A percentile compares a stretch with the other conserved stretches of the same genome.
phyloP scores from a whole-genome alignment of 306 rosid genomes.

The Fagus crenata region DNA sequence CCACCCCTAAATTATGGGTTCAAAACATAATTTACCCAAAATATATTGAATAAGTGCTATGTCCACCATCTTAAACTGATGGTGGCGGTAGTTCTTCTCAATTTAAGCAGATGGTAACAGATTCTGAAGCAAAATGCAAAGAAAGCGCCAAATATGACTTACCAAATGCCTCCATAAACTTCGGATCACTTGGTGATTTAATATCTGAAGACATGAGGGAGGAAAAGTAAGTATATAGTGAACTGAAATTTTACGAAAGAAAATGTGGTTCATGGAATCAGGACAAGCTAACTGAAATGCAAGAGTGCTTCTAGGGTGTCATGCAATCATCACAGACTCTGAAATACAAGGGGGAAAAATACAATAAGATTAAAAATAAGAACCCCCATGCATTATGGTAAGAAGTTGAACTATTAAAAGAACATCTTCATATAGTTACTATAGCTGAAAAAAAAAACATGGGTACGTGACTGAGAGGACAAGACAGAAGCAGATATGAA shows the following conservation, averaged over 20 bases:
- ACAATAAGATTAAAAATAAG: not conserved
- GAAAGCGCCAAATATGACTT: constrained; percentile 27
- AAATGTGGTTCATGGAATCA: not conserved
- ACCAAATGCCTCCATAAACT: constrained; percentile 97
- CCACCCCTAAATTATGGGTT: no score
- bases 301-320: constrained; percentile 8
- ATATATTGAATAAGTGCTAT: not conserved
- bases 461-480: no score
- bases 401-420: not conserved
- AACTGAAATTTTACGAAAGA: not conserved
- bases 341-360: not conserved
- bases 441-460: not conserved
- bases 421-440: not conserved
- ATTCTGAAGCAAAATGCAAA: constrained; percentile 13
- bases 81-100: constrained; percentile 11
- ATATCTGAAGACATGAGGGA: constrained; percentile 54
- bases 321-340: constrained; percentile 1
- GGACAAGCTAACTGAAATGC: constrained; percentile 9
- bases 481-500: no score
- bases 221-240: not conserved
- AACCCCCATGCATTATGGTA: not conserved
- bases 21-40: no score
- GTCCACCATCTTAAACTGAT: constrained; percentile 6
- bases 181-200: constrained; percentile 86
- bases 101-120: constrained; percentile 18